phyloP scores from a whole-genome alignment of 768 basidiomycete genomes.

The Fomitopsis pulvina region DNA sequence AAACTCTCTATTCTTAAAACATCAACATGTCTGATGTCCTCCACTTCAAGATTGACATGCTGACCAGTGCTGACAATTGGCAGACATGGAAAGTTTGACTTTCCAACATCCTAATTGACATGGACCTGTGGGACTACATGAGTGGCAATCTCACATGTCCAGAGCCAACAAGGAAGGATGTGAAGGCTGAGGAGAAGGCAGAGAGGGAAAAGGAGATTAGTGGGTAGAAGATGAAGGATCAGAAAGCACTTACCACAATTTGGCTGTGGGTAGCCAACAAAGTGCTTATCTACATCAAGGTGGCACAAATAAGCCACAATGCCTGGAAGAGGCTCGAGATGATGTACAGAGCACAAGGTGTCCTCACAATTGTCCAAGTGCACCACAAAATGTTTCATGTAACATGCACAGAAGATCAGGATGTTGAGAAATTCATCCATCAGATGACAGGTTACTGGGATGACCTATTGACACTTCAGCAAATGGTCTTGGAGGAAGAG shows the following conservation, averaged over 20 bases:
- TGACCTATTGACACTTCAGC: too few relatives aligned
- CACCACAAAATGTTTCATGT: too few relatives aligned
- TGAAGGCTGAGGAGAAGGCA: neutral
- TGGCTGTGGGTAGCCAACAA: too few relatives aligned
- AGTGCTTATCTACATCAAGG: too few relatives aligned
- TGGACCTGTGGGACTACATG: constrained; percentile 7
- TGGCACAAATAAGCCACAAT: too few relatives aligned
- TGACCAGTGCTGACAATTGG: constrained; percentile 2
- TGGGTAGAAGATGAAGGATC: constrained; percentile 24
- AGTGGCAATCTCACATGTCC: neutral
- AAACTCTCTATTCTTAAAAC: neutral
- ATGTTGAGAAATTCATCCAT: too few relatives aligned
- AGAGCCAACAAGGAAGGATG: neutral
- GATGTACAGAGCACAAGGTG: too few relatives aligned
- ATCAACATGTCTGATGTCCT: neutral
- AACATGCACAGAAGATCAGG: too few relatives aligned
- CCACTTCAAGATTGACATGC: constrained; percentile 2
- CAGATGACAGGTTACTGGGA: too few relatives aligned
- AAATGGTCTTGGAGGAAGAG: too few relatives aligned
- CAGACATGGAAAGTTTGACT: constrained; percentile 1
- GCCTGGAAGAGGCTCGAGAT: too few relatives aligned
- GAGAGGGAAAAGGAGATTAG: constrained; percentile 8
- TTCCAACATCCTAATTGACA: neutral
- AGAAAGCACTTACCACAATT: constrained; percentile 27
- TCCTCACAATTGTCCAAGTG: too few relatives aligned